Percentiles rank a stretch among this genome's conserved stretches.
Evolutionary conservation across 2,329 filamentous ascomycete genomes (phyloP).

Genomic region (Colletotrichum sp.): DNA sequence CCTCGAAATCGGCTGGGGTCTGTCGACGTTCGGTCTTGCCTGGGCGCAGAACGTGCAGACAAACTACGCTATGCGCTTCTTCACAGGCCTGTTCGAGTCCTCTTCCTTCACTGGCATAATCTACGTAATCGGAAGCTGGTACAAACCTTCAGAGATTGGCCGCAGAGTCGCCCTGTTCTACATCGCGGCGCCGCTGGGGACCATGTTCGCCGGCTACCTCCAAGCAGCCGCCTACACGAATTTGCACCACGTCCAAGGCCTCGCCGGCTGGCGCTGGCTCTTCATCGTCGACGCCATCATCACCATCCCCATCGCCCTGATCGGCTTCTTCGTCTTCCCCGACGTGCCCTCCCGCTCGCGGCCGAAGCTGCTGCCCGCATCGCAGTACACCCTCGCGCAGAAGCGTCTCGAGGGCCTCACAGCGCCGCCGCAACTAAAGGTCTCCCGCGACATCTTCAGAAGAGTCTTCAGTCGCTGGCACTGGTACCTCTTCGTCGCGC

Average conservation of each 20-base stretch:
- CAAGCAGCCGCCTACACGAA: conserved; percentile 61
- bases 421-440: conserved; percentile 31
- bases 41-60: conserved; percentile 35
- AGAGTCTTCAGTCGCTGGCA: conserved; percentile 44
- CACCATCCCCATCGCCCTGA: conserved; percentile 57
- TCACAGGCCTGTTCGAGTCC: conserved; percentile 46
- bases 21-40: conserved; percentile 32
- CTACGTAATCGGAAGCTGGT: conserved; percentile 50
- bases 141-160: conserved; percentile 41
- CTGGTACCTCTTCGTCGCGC: conserved; percentile 41
- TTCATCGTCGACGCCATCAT: conserved; percentile 67
- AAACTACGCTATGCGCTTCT: conserved; percentile 46
- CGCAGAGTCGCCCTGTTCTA: conserved; percentile 56
- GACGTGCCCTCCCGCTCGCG: conserved; percentile 34
- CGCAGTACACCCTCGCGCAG: conserved; percentile 33
- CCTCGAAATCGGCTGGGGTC: conserved; percentile 35
- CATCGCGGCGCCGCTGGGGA: conserved; percentile 54
- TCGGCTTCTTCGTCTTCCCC: conserved; percentile 42
- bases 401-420: conserved; percentile 31
- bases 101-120: conserved; percentile 29
- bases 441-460: conserved; percentile 38
- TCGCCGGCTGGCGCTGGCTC: conserved; percentile 58
- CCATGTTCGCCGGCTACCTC: conserved; percentile 62
- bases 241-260: conserved; percentile 52
- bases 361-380: conserved; percentile 34